phyloP scores from a whole-genome alignment of 805 yeast species.

The Maudiozyma turicensis region DNA sequence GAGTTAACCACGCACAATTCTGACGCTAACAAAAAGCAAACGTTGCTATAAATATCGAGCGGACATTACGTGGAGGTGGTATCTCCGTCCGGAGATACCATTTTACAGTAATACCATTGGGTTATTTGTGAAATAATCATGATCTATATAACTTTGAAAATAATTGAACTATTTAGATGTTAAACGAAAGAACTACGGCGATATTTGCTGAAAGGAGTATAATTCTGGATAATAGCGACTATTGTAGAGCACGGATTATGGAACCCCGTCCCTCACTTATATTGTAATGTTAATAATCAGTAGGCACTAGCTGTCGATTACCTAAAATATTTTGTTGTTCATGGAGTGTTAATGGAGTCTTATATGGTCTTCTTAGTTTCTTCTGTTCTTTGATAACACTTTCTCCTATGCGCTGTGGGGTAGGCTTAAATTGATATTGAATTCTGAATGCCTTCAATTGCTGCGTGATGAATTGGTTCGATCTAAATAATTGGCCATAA shows the following conservation, averaged over 20 bases:
- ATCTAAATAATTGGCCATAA: neutral
- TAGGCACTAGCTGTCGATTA: neutral
- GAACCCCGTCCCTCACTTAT: no score
- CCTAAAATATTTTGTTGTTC: neutral
- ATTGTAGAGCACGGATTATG: no score
- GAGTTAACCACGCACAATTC: no score
- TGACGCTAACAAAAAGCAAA: no score
- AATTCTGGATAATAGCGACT: no score
- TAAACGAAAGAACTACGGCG: no score
- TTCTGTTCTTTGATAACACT: neutral
- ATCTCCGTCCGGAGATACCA: neutral
- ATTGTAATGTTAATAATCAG: neutral
- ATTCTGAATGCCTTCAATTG: conserved; percentile 1
- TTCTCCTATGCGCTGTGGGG: neutral
- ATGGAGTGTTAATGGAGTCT: neutral
- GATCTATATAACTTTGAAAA: neutral
- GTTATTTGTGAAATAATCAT: neutral
- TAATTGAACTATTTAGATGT: no score
- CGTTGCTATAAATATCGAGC: no score
- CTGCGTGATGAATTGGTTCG: conserved; percentile 2
- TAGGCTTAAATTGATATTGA: neutral
- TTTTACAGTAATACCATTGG: neutral
- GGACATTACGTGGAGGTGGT: neutral
- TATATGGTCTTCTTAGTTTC: neutral
- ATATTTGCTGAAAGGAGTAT: no score